A percentile compares a stretch with the other conserved stretches of the same genome.
These are phyloP conservation scores for Cyclotella sp. DNA, from an alignment of 108 stramenopile species.

Conservation along the genomic window DNA sequence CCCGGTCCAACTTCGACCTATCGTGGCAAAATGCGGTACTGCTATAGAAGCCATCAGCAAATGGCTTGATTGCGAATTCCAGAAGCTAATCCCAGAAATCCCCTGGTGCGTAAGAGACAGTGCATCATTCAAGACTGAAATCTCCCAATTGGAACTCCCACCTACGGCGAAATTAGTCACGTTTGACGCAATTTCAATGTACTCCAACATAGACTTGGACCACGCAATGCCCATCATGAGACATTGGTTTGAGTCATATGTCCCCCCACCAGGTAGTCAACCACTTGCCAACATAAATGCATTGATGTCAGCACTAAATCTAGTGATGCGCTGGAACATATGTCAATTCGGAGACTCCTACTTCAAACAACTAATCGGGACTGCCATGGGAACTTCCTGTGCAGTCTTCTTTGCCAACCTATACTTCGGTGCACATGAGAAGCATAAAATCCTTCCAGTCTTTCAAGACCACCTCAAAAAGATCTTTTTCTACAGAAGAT, in stretches of 20 bases:
- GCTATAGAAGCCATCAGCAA: not conserved
- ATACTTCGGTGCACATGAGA: not conserved
- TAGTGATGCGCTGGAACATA: not conserved
- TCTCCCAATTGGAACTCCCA: not conserved
- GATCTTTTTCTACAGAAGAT: not conserved
- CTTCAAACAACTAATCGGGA: not conserved
- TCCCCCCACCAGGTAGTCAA: not conserved
- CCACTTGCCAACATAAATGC: not conserved
- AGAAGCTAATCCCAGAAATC: not conserved
- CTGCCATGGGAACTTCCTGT: no score
- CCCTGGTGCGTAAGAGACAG: not conserved
- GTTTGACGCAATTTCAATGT: conserved; percentile 2
- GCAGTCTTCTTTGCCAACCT: not conserved
- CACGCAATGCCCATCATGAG: not conserved
- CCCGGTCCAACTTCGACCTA: no score
- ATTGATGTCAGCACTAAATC: not conserved
- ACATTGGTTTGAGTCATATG: not conserved
- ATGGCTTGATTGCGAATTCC: not conserved
- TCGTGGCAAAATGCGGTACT: not conserved
- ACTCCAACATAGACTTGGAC: conserved; percentile 1
- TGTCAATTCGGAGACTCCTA: not conserved
- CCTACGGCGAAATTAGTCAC: not conserved
- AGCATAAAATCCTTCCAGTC: not conserved
- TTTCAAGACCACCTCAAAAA: not conserved
- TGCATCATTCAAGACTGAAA: not conserved